phyloP scores from a whole-genome alignment of 352 stramenopile species.

The Pythium aphanidermatum region DNA sequence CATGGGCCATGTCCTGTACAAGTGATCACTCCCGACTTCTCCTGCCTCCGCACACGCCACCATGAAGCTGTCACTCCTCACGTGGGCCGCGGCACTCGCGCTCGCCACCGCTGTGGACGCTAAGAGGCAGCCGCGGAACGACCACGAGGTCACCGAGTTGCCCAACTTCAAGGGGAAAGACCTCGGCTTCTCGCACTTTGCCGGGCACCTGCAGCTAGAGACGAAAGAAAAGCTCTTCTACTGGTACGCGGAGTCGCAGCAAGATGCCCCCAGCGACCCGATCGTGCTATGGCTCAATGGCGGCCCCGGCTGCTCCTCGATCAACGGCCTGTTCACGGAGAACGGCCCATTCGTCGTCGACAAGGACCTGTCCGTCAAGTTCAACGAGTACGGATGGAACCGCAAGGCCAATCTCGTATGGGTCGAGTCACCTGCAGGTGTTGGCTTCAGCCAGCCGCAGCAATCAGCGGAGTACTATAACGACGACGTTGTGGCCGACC shows the following conservation, averaged over 20 bases:
- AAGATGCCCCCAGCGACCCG: slow-evolving; percentile 48
- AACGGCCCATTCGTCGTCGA: slow-evolving; percentile 63
- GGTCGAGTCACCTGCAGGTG: slow-evolving; percentile 84
- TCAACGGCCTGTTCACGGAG: slow-evolving; percentile 79
- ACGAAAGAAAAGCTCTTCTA: slow-evolving; percentile 64
- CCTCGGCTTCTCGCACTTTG: slow-evolving; percentile 58
- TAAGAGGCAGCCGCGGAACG: slow-evolving; percentile 9
- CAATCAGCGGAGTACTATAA: slow-evolving; percentile 52
- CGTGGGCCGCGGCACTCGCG: neutral
- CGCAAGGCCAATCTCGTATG: slow-evolving; percentile 84
- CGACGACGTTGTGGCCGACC: slow-evolving; percentile 43
- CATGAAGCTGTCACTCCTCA: slow-evolving; percentile 2
- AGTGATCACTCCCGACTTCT: no score
- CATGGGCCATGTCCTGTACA: no score
- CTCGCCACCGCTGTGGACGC: neutral
- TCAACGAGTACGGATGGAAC: slow-evolving; percentile 87
- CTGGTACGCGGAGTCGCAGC: slow-evolving; percentile 55
- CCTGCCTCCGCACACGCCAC: neutral
- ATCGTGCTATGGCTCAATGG: slow-evolving; percentile 91
- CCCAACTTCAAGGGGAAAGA: slow-evolving; percentile 31
- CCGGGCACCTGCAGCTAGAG: slow-evolving; percentile 37
- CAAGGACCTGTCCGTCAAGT: slow-evolving; percentile 37
- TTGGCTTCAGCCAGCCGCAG: slow-evolving; percentile 71
- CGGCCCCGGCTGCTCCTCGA: slow-evolving; percentile 80
- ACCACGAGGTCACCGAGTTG: slow-evolving; percentile 40